These are phyloP conservation scores for Filosporella fistucella DNA, from an alignment of 495 filamentous ascomycete species.

Conservation along the genomic window DNA sequence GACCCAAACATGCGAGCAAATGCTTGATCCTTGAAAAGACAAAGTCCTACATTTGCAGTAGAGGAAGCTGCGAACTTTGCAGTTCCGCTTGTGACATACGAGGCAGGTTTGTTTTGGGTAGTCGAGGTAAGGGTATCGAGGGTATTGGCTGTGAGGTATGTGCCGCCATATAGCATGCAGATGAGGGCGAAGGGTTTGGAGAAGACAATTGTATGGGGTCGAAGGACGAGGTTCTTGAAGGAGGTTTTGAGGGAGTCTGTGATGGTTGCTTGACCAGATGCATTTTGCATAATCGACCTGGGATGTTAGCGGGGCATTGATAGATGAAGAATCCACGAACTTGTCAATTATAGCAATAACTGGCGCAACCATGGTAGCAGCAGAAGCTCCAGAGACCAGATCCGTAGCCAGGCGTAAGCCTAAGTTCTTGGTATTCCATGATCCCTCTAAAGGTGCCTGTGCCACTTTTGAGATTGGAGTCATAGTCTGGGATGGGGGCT, in stretches of 20 bases:
- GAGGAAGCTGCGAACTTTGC: conserved; percentile 80
- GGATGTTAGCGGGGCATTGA: conserved; percentile 17
- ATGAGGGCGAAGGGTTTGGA: conserved; percentile 83
- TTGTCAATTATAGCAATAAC: conserved; percentile 89
- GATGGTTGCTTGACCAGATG: conserved; percentile 75
- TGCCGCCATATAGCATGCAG: conserved; percentile 83
- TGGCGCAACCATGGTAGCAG: conserved; percentile 81
- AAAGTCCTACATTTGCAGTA: conserved; percentile 82
- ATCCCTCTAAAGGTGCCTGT: conserved; percentile 10
- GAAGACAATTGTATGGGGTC: conserved; percentile 68
- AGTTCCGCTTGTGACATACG: conserved; percentile 62
- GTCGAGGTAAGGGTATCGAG: conserved; percentile 80
- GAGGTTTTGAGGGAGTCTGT: conserved; percentile 59
- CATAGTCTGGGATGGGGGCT: not conserved
- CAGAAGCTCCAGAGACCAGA: conserved; percentile 63
- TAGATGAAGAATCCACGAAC: conserved; percentile 38
- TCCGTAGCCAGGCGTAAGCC: conserved; percentile 69
- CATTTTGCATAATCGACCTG: conserved; percentile 94
- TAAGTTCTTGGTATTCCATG: conserved; percentile 79
- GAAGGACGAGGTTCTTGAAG: conserved; percentile 55
- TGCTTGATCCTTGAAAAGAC: conserved; percentile 87
- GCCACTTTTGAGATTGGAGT: conserved; percentile 1
- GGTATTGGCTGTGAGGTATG: conserved; percentile 84
- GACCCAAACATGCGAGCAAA: conserved; percentile 82
- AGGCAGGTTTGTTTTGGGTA: conserved; percentile 45